Evolutionary conservation across 495 filamentous ascomycete genomes (phyloP), one percentile per base, ranked within the genome.

Genomic region (Penicillium parvum): DNA sequence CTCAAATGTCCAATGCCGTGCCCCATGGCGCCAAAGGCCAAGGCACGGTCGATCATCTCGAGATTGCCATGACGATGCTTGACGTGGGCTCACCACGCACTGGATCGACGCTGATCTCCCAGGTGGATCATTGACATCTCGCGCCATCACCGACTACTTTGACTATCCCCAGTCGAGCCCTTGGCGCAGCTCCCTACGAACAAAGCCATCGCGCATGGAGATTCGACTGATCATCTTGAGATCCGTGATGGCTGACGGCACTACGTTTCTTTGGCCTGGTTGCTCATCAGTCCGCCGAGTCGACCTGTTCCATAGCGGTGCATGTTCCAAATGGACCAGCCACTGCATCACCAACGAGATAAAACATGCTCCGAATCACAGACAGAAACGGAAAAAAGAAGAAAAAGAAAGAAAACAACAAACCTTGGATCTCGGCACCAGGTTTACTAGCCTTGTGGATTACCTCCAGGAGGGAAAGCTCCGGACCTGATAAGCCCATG

Each of bases 41-140:
- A 37, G n/a, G n/a, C 52, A 43, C 40, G 49, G 52, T 52, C 52
- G 53, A 57, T 57, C 53, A 47, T 53, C 45, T 33, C 42, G 48
- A 43, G 48, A 49, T 52, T 48, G 28, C 35, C 49, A 48, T 51
- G 22, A 45, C 37, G 56, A 55, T 44, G 21, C 46, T 53, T 47
- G 54, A 48, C 54, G 46, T 54, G 52, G 50, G 33, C 32, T 16
- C n/a, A n/a, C n/a, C n/a, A n/a, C n/a, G n/a, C n/a, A n/a, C 39
- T 50, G 55, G 52, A 52, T 51, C 55, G 20, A 30, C 50, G 45
- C 20, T 30, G 49, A 54, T 50, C 51, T 37, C 43, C 43, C 19
- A 14, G 6, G 47, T 48, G 45, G 43, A 46, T 54, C 36, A 42
- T 52, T 34, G 40, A 35, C 43, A 58, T 54, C 47, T 58, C 45